Conservation (phyloP, 257 asterid species). For the Prunella vulgaris region DNA sequence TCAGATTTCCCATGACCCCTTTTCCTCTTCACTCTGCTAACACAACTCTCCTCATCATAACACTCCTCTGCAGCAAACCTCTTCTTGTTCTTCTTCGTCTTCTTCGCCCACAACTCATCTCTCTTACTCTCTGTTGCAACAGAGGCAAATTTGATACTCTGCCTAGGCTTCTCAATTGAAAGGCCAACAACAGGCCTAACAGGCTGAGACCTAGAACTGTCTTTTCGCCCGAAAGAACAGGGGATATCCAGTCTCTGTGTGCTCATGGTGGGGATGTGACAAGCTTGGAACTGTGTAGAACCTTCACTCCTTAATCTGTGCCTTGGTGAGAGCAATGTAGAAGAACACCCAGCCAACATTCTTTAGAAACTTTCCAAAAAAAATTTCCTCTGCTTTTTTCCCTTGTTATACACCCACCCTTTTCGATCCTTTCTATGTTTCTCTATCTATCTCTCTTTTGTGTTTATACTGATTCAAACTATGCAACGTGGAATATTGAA, state of each 20-base stretch:
- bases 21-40: constrained; percentile 63
- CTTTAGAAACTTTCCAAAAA: constrained; percentile 56
- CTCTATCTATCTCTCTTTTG: constrained; percentile 29
- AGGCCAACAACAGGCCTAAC: constrained; percentile 74
- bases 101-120: constrained; percentile 50
- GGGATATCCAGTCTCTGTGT: constrained; percentile 94
- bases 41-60: constrained; percentile 34
- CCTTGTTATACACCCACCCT: constrained; percentile 42
- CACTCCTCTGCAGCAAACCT: constrained; percentile 58
- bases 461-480: constrained; percentile 19
- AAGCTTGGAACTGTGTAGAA: constrained; percentile 77
- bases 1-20: constrained; percentile 34
- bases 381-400: constrained; percentile 9
- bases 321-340: constrained; percentile 87
- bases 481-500: constrained; percentile 21
- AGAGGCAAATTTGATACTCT: constrained; percentile 66
- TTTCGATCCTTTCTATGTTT: constrained; percentile 15
- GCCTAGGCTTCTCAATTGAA: constrained; percentile 66
- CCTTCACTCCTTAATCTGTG: constrained; percentile 90
- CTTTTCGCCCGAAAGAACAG: constrained; percentile 61
- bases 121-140: constrained; percentile 45
- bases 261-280: constrained; percentile 89
- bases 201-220: constrained; percentile 48
- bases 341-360: constrained; percentile 99
- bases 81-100: constrained; percentile 40